Conservation (phyloP, 2,329 filamentous ascomycete species). For the Fusarium penzigii region DNA sequence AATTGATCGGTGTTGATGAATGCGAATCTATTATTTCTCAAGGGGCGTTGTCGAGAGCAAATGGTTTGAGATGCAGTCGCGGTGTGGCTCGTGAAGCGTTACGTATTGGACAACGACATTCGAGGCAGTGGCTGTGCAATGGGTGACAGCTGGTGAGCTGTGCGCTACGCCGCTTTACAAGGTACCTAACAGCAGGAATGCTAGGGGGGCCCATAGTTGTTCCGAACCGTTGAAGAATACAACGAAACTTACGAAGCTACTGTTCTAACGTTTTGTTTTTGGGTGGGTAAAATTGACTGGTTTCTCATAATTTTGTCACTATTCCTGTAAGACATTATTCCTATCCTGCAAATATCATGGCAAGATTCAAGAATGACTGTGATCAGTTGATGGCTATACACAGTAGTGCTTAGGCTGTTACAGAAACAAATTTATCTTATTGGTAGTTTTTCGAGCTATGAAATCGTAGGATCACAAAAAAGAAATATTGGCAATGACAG, state of each 20-base stretch:
- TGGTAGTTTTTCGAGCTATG: neutral
- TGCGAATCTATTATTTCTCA: conserved; percentile 16
- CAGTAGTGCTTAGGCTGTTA: neutral
- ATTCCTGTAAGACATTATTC: too few relatives aligned
- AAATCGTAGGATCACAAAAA: too few relatives aligned
- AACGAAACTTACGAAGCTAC: too few relatives aligned
- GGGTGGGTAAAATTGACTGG: too few relatives aligned
- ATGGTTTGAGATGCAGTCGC: conserved; percentile 12
- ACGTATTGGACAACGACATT: conserved; percentile 17
- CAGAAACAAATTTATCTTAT: neutral
- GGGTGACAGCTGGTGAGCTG: conserved; percentile 6
- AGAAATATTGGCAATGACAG: too few relatives aligned
- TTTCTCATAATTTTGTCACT: too few relatives aligned
- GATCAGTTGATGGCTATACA: too few relatives aligned
- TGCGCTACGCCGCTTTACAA: too few relatives aligned
- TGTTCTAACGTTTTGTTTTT: too few relatives aligned
- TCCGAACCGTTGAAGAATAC: neutral
- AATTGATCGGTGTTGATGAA: conserved; percentile 1
- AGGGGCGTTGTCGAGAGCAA: conserved; percentile 13
- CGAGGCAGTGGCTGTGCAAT: conserved; percentile 21
- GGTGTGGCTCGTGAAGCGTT: conserved; percentile 26
- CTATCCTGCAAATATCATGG: too few relatives aligned
- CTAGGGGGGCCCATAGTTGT: neutral
- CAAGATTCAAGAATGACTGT: too few relatives aligned
- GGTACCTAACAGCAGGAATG: neutral